phyloP scores from a whole-genome alignment of 495 filamentous ascomycete species.

The Podospora conica region DNA sequence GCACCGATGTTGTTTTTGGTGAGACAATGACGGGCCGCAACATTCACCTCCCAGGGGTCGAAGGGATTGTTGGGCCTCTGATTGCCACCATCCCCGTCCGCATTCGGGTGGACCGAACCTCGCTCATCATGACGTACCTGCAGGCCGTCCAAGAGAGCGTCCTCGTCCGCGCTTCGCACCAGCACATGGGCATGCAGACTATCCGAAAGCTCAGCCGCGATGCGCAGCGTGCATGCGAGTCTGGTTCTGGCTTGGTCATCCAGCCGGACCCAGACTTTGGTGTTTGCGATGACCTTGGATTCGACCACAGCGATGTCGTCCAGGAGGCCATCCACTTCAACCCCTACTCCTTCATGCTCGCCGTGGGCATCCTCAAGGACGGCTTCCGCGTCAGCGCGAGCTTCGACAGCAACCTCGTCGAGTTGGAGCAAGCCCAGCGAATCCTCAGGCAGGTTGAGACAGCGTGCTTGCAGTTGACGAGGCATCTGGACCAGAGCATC shows the following conservation, averaged over 20 bases:
- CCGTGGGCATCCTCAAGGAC: slow-evolving; percentile 7
- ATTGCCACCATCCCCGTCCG: slow-evolving; percentile 56
- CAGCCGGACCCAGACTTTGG: slow-evolving; percentile 34
- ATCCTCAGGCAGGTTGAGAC: slow-evolving; percentile 16
- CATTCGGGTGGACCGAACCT: slow-evolving; percentile 16
- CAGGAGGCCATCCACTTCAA: slow-evolving; percentile 18
- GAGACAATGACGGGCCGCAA: slow-evolving; percentile 40
- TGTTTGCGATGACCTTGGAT: slow-evolving; percentile 26
- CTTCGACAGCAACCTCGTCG: slow-evolving; percentile 13
- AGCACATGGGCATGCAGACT: slow-evolving; percentile 65
- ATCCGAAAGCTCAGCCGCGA: slow-evolving; percentile 58
- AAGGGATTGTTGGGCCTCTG: slow-evolving; percentile 44
- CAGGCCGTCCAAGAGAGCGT: slow-evolving; percentile 32
- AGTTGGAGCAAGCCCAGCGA: slow-evolving; percentile 1
- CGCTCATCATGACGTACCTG: slow-evolving; percentile 11
- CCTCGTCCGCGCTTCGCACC: slow-evolving; percentile 50
- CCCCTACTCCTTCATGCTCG: slow-evolving; percentile 19
- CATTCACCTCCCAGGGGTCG: slow-evolving; percentile 40
- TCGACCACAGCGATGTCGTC: slow-evolving; percentile 27
- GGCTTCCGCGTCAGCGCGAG: slow-evolving; percentile 16
- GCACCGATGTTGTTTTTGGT: slow-evolving; percentile 37
- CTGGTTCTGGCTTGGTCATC: slow-evolving; percentile 42
- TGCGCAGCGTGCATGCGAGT: slow-evolving; percentile 58
- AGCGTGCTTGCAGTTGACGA: slow-evolving; percentile 4
- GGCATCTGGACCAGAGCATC: slow-evolving; percentile 2